Conservation (phyloP, 306 rosid species). For the Cucumis melo region DNA sequence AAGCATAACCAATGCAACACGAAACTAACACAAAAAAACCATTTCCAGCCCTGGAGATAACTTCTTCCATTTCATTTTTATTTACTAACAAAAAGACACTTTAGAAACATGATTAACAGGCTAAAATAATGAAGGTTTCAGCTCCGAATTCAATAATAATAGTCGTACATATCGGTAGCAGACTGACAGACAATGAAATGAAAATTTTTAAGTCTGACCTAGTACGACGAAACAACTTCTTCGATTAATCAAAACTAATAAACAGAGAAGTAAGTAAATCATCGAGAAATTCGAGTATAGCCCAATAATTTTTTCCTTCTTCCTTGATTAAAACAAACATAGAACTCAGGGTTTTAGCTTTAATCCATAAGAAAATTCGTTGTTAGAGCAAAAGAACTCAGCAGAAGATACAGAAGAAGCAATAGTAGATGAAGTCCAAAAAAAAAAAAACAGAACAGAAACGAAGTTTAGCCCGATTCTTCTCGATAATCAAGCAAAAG, state of each 20-base stretch:
- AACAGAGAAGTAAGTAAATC: background rate
- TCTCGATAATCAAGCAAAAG: background rate
- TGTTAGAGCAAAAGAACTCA: background rate
- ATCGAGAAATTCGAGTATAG: background rate
- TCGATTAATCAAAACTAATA: background rate
- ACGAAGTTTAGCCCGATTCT: background rate
- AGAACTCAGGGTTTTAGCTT: background rate
- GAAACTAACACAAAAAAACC: background rate
- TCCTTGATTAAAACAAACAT: background rate
- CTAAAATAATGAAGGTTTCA: background rate
- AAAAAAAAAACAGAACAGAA: background rate
- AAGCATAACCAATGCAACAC: background rate
- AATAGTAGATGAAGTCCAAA: background rate
- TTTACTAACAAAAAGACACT: background rate
- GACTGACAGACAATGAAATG: background rate
- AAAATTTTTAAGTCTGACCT: background rate
- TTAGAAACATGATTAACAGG: background rate
- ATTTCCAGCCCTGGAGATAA: background rate
- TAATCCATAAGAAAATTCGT: background rate
- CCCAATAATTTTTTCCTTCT: background rate
- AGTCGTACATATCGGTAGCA: background rate
- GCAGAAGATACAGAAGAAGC: background rate
- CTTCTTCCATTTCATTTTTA: background rate
- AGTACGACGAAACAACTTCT: background rate
- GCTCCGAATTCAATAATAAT: background rate